Evolutionary conservation across 495 filamentous ascomycete genomes (phyloP).

Genomic region (Copromyces sp.): DNA sequence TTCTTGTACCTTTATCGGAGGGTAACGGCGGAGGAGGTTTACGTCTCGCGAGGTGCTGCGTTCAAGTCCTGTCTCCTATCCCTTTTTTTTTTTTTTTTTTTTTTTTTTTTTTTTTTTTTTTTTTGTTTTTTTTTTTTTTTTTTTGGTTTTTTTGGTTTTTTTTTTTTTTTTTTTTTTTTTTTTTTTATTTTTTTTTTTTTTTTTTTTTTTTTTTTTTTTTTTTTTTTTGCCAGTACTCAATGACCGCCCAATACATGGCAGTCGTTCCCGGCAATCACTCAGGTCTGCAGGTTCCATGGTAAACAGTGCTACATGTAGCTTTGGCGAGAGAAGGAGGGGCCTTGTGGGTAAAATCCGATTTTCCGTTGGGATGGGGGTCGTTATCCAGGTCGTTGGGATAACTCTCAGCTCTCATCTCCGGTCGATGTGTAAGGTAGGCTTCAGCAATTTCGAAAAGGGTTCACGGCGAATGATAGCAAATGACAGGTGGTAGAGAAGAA

Average conservation of each 20-base stretch:
- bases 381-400: neutral
- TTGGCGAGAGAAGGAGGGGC: no score
- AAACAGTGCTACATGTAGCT: neutral
- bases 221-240: neutral
- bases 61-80: neutral
- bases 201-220: neutral
- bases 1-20: neutral
- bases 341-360: neutral
- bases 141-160: no score
- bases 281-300: neutral
- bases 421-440: neutral
- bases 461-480: neutral
- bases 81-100: neutral
- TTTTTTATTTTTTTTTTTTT: neutral
- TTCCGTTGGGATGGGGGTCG: neutral
- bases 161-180: neutral
- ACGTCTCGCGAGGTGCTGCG: neutral
- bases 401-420: neutral
- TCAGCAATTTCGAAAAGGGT: neutral
- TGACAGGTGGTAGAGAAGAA: neutral
- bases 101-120: neutral
- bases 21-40: neutral
- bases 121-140: neutral
- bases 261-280: neutral
- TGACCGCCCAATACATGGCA: neutral